Evolutionary conservation across 75 land plant genomes (phyloP), one percentile per base, ranked within the genome.

Genomic region (Selaginella moellendorffii): DNA sequence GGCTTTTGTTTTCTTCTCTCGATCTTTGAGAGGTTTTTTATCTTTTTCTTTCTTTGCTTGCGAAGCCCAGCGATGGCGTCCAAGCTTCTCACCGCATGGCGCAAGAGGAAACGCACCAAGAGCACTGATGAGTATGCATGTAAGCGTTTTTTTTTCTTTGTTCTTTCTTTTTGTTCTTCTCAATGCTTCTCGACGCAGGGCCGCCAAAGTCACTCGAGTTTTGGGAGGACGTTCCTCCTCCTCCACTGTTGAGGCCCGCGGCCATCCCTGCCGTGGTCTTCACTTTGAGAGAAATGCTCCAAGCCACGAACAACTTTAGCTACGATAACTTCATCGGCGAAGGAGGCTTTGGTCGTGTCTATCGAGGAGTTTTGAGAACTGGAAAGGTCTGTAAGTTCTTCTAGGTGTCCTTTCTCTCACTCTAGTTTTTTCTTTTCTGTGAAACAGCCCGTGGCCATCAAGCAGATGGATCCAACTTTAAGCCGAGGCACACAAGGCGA

Each of bases 401-500:
- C 51, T 46, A 46, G 14, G 14, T 10, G n/a, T n/a, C n/a, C n/a
- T n/a, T n/a, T n/a, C n/a, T n/a, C n/a, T n/a, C n/a, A n/a, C n/a
- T n/a, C n/a, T n/a, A n/a, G 14, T 10, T 10, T 19, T 56, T 8
- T 9, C n/a, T 19, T 24, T 2, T 21, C 2, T 56, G n/a, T 56
- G 5, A 21, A 21, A 56, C 59, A 56, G 59, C 17, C 81, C 0
- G 96, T 90, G 24, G 96, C 93, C 0, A 91, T 90, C 19, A 90
- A 90, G 87, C 91, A 0, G 71, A 76, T 56, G 59, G 59, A 56
- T 19, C 59, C 59, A 56, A 56, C 24, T 9, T 24, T 56, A 25
- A 56, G 59, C n/a, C 5, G 24, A 56, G 59, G 59, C 2, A 25
- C 24, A 56, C 59, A 56, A 56, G 59, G 59, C 8, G 59, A 56